Evolutionary conservation across 148 eudicot species (phyloP), one percentile per base, ranked within the genome.

Genomic region (Rhododendron ferrugineum): DNA sequence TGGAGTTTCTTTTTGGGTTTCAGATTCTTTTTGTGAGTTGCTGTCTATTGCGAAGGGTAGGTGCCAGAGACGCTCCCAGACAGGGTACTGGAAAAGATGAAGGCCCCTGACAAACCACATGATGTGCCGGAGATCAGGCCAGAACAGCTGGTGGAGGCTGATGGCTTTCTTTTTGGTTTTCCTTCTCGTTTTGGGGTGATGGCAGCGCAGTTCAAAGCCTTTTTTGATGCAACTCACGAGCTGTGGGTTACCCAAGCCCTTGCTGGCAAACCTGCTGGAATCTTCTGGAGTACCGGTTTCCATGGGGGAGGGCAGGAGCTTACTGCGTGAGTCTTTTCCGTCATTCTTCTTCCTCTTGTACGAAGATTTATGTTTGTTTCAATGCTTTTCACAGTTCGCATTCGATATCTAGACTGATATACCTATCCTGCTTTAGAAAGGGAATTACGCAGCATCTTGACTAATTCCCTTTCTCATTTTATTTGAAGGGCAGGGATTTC

Each of bases 211-310:
- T 91, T 84, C 78, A 83, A 89, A 66, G 93, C 96, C 70, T 93
- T 93, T 85, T 93, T 93, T 88, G 96, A 90, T 68, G 88, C 93
- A 66, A 90, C 93, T 3, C 68, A 82, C 37, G 89, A 88, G 75
- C 60, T 93, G 28, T 91, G 92, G 91, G 89, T 87, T n/a, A 84
- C 87, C 83, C 96, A 93, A 76, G 89, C 91, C 0, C 93, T 93
- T 18, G 94, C 96, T 42, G 94, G 96, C 64, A 93, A 93, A 83
- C 96, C 96, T 81, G 96, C 96, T 15, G 96, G 96, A 52, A 79
- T 93, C 49, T 93, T 93, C 84, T 93, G 96, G 96, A 93, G 96
- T 79, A 93, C 94, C 30, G 96, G 94, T 62, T 93, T 91, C 89
- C 92, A 91, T 83, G 93, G 95, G 4, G 96, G 96, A 62, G 96